A percentile compares a stretch with the other conserved stretches of the same genome.
Conservation (phyloP, 2,329 filamentous ascomycete genomes). For the Mycosphaerella arachidis region DNA sequence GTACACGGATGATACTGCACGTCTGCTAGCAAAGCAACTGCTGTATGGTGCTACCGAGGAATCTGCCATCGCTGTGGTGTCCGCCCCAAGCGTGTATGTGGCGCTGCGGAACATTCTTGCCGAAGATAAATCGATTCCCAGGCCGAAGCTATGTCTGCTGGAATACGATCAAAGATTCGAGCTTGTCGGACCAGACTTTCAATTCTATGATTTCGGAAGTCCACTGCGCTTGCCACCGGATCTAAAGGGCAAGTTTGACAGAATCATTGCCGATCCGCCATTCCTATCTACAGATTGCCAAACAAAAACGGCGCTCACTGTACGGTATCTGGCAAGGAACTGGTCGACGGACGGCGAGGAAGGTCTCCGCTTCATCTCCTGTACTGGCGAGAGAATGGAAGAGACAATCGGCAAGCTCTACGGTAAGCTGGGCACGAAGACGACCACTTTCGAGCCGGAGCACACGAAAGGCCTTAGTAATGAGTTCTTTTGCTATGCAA, state of each 20-base stretch:
- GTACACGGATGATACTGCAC: conserved; percentile 68
- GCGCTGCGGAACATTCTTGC: conserved; percentile 62
- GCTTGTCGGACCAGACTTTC: conserved; percentile 71
- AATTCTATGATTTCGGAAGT: conserved; percentile 68
- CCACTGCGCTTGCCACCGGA: conserved; percentile 58
- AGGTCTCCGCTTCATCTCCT: conserved; percentile 54
- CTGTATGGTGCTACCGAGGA: conserved; percentile 56
- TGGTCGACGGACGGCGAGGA: conserved; percentile 30
- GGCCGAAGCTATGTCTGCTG: conserved; percentile 61
- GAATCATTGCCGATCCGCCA: conserved; percentile 71
- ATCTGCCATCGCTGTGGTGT: conserved; percentile 61
- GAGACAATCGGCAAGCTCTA: conserved; percentile 63
- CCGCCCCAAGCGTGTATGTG: conserved; percentile 72
- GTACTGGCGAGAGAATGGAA: conserved; percentile 75
- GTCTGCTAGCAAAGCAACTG: conserved; percentile 58
- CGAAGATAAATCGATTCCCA: conserved; percentile 28
- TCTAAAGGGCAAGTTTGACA: conserved; percentile 62
- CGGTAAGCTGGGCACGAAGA: conserved; percentile 54
- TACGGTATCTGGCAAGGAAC: conserved; percentile 63
- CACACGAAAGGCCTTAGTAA: conserved; percentile 74
- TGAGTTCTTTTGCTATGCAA: conserved; percentile 75
- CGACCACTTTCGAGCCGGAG: conserved; percentile 64
- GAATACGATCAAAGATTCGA: conserved; percentile 71
- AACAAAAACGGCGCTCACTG: conserved; percentile 71
- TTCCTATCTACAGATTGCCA: conserved; percentile 78